Percentiles rank a stretch among this genome's conserved stretches.
Evolutionary conservation across 768 basidiomycete species (phyloP).

Genomic region (Tylopilus cervinicoccineus): DNA sequence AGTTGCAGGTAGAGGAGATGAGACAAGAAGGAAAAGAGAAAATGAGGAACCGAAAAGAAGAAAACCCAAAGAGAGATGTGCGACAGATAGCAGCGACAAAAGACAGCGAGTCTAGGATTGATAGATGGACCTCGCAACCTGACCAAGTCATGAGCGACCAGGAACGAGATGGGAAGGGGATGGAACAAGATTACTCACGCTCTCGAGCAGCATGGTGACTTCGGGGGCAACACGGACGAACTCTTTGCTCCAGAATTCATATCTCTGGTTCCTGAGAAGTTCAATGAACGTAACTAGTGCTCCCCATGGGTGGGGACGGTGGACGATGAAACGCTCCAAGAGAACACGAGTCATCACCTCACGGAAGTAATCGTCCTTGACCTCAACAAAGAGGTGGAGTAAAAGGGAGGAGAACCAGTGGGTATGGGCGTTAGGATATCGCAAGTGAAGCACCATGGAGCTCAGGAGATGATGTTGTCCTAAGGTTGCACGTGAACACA

Average conservation of each 20-base stretch:
- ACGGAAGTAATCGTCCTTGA: slow-evolving; percentile 70
- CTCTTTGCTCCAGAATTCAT: slow-evolving; percentile 88
- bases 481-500: slow-evolving; percentile 28
- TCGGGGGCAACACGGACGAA: slow-evolving; percentile 84
- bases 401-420: slow-evolving; percentile 95
- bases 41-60: slow-evolving; percentile 19
- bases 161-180: background rate
- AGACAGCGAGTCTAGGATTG: slow-evolving; percentile 66
- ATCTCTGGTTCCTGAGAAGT: slow-evolving; percentile 83
- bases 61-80: slow-evolving; percentile 64
- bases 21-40: slow-evolving; percentile 10
- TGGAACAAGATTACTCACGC: slow-evolving; percentile 53
- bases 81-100: slow-evolving; percentile 74
- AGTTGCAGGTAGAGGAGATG: slow-evolving; percentile 41
- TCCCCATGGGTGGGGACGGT: slow-evolving; percentile 96
- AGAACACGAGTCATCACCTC: slow-evolving; percentile 87
- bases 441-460: slow-evolving; percentile 90
- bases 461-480: slow-evolving; percentile 94
- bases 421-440: slow-evolving; percentile 98
- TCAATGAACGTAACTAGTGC: slow-evolving; percentile 92
- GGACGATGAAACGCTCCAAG: slow-evolving; percentile 89
- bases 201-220: slow-evolving; percentile 80
- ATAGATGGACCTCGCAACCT: slow-evolving; percentile 80
- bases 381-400: slow-evolving; percentile 80
- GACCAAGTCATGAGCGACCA: slow-evolving; percentile 9